Base-by-base conservation (phyloP, 2,329 filamentous ascomycete genomes). In the Trichoderma breve region DNA sequence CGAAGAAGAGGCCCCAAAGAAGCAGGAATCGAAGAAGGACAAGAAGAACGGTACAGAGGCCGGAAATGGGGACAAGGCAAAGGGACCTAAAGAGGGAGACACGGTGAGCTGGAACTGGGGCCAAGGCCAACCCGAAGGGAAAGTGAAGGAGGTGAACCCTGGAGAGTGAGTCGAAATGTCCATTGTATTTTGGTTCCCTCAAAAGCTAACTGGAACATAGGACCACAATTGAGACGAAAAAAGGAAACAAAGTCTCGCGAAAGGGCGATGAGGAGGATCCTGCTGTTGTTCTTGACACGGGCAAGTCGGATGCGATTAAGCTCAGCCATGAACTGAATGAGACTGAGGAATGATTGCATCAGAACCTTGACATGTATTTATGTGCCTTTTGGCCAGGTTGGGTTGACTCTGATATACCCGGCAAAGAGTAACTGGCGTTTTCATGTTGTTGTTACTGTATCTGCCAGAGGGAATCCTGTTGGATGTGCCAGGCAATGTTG, bases 51-150 rank as follows among this genome's bases (percentile, higher is more conserved):
- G 65, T 3, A 47, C 39, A 11, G 32, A 55, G n/a, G 28, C 28
- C 4, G 64, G 30, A 18, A 65, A 67, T 8, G 51, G 28, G 2
- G 53, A 57, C 53, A 15, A 39, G n/a, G 15, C 75, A 34, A 81
- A 82, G 5, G 80, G 79, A 0, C 82, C 81, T 0, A 74, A 82
- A 32, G 77, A 80, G 58, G 83, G 83, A 2, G 82, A 85, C 8
- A 85, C 79, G 0, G 83, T 85, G 8, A 84, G 82, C 74, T 85
- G 83, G 83, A 83, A 84, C 30, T 85, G 83, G 83, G 83, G 83
- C 14, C 77, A 77, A 21, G 83, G 83, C 9, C 79, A 84, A 24
- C 82, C 83, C 1, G 72, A 84, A 72, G 83, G 83, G 2, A 83
- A 83, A 15, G 83, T 85, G 1, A 74, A 84, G 3, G 82, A 85